Conservation (phyloP, 768 basidiomycete genomes). For the Kwoniella dendrophila region DNA sequence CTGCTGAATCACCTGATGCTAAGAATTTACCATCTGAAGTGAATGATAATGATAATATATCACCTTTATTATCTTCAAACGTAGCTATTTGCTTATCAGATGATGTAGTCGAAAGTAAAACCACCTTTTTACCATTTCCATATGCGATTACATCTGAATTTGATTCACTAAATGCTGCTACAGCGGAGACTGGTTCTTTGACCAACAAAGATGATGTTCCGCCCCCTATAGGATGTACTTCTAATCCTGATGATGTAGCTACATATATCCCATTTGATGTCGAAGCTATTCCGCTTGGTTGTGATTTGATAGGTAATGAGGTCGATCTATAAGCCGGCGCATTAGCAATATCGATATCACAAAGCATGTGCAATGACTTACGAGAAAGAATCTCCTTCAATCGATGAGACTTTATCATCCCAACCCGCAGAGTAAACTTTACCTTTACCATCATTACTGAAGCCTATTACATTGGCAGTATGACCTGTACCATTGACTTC, state of each 20-base stretch:
- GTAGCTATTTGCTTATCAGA: slow-evolving; percentile 60
- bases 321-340: slow-evolving; percentile 22
- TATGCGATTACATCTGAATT: slow-evolving; percentile 32
- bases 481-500: slow-evolving; percentile 66
- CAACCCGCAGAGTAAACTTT: slow-evolving; percentile 73
- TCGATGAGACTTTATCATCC: slow-evolving; percentile 64
- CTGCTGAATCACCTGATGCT: slow-evolving; percentile 82
- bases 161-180: slow-evolving; percentile 34
- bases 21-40: slow-evolving; percentile 74
- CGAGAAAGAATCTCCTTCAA: slow-evolving; percentile 35
- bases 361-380: slow-evolving; percentile 18
- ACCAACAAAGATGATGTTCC: background rate
- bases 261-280: slow-evolving; percentile 39
- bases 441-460: slow-evolving; percentile 61
- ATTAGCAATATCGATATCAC: background rate
- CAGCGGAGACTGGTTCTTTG: slow-evolving; percentile 36
- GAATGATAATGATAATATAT: slow-evolving; percentile 74
- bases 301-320: slow-evolving; percentile 44
- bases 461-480: slow-evolving; percentile 67
- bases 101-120: slow-evolving; percentile 64
- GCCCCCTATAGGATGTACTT: slow-evolving; percentile 34
- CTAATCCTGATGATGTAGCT: slow-evolving; percentile 44
- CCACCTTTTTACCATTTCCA: slow-evolving; percentile 71
- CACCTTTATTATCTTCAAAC: slow-evolving; percentile 65
- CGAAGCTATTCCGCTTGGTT: slow-evolving; percentile 49